Evolutionary conservation across 2,329 filamentous ascomycete species (phyloP), one percentile per base, ranked within the genome.

Genomic region (Ophiostoma quercus): DNA sequence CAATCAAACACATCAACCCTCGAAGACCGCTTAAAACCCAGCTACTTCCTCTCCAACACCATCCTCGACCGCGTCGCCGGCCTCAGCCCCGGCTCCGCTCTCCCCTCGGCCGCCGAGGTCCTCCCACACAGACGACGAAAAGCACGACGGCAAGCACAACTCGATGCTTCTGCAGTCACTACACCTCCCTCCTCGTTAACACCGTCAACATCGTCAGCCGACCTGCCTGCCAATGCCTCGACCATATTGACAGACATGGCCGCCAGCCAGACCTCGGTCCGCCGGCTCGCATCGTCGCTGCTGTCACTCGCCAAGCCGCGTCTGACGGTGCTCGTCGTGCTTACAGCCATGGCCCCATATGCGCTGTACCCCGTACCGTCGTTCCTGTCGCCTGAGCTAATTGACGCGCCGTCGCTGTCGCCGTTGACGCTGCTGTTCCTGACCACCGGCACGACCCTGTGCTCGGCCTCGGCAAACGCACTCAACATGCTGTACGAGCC

Each of bases 401-500:
- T 84, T 12, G 69, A 62, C 0, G 66, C 88, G 7, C 93, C 95
- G 1, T 95, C 92, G 22, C 86, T 97, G 63, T 96, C 92, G 72
- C 92, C 95, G 1, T 84, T 98, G 69, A 99, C 95, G 9, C 89
- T 98, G 22, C 84, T 96, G 68, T 98, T 97, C 82, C 88, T 99
- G 68, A 97, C 94, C 0, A 88, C 88, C 3, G 94, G 95, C 71
- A 98, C 95, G 0, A 88, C 94, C 4, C 84, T 97, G 25, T 95
- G 92, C 78, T 91, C 88, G n/a, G 92, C 94, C 62, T 92, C 91
- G 71, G 95, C 95, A 62, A 99, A 99, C 78, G 88, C 95, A 1
- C 84, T 98, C 74, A 99, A 99, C 80, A 99, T 99, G 95, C 88
- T 97, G 71, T 93, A 97, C 80, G 95, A 99, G 80, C 91, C 89